Base-by-base conservation (phyloP, 2,329 filamentous ascomycete species). In the Grosmannia serpens region DNA sequence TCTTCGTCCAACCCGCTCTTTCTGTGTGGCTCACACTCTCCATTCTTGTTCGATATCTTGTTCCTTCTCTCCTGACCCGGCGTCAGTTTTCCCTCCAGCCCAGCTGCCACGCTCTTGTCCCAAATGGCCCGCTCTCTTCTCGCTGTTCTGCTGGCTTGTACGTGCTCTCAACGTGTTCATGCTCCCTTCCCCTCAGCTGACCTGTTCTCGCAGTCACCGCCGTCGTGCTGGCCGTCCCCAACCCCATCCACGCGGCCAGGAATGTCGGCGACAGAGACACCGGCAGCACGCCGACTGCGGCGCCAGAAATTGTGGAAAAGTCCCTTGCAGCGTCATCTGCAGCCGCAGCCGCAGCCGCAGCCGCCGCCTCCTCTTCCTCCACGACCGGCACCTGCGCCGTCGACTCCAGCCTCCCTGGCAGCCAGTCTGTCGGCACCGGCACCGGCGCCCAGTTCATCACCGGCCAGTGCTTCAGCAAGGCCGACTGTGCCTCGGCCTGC, bases 341-440 rank as follows among this genome's bases (percentile, higher is more conserved):
- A 61, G 62, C 57, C 55, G 29, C 52, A 10, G 33, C 4, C 8
- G 9, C 51, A 15, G 41, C n/a, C 8, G 20, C 38, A 5, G 17
- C 38, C 17, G 38, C 20, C 17, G 20, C 38, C 17, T 6, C 8
- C 6, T 4, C 38, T 6, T 44, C 38, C 20, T 22, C 38, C 17
- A 44, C 38, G 2, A 44, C 57, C 2, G 59, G 46, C 31, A 44
- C 53, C 27, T 64, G 62, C 59, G 29, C 55, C n/a, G 58, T 72
- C 22, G 67, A 71, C 59, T 61, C 64, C 22, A 67, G 67, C 29
- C 65, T 73, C 7, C 61, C 71, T 26, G 72, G 73, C 26, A 68
- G 67, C 7, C 58, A 56, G 55, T 68, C 67, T 58, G 66, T 67
- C 22, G 67, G 67, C 58, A 67, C 64, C 35, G 64, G 64, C 29